Evolutionary conservation across 2,329 filamentous ascomycete species (phyloP).

Genomic region (Zymoseptoria tritici): DNA sequence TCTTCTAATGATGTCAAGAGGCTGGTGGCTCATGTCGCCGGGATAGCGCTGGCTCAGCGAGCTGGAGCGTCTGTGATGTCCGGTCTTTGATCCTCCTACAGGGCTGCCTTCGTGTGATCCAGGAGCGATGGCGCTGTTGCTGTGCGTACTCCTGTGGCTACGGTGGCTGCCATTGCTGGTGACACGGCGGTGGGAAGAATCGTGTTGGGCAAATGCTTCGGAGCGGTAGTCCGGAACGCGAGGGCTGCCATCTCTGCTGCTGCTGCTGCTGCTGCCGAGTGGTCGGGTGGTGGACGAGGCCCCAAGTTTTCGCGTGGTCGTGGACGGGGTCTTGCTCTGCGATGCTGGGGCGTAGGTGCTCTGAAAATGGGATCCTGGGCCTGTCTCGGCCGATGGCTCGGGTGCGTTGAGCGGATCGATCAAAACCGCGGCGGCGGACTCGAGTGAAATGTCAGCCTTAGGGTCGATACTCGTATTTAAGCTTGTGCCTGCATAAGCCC

Average conservation of each 20-base stretch:
- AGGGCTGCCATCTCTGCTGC: slow-evolving; percentile 29
- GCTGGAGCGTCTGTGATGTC: slow-evolving; percentile 35
- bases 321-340: slow-evolving; percentile 27
- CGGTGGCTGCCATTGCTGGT: neutral
- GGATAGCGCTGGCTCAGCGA: slow-evolving; percentile 55
- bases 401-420: slow-evolving; percentile 63
- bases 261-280: slow-evolving; percentile 13
- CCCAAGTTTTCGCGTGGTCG: slow-evolving; percentile 40
- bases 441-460: slow-evolving; percentile 14
- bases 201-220: slow-evolving; percentile 30
- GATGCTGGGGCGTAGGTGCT: slow-evolving; percentile 35
- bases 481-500: neutral
- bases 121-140: slow-evolving; percentile 14
- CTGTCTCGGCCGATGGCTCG: slow-evolving; percentile 60
- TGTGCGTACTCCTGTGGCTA: slow-evolving; percentile 7
- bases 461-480: neutral
- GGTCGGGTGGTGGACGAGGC: slow-evolving; percentile 11
- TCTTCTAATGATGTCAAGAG: slow-evolving; percentile 58
- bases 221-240: slow-evolving; percentile 45
- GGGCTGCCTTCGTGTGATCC: slow-evolving; percentile 21
- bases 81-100: slow-evolving; percentile 1
- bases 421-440: slow-evolving; percentile 57
- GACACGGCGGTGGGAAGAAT: slow-evolving; percentile 11
- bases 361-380: slow-evolving; percentile 52
- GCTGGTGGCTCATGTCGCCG: slow-evolving; percentile 57